Evolutionary conservation across 495 filamentous ascomycete species (phyloP).

Genomic region (Aspergillus cavernicola): DNA sequence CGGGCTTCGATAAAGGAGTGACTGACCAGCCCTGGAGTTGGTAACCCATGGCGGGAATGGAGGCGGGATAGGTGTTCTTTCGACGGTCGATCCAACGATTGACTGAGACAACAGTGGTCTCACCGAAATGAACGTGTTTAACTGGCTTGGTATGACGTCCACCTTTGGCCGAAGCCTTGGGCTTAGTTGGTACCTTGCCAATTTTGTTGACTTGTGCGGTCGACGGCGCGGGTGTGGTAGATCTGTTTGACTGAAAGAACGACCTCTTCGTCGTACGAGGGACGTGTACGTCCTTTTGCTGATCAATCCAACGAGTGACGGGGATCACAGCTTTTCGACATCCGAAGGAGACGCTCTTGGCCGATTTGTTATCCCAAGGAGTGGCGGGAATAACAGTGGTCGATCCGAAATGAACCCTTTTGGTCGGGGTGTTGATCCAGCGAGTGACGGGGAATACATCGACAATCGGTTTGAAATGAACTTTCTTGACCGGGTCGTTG

Average conservation of each 20-base stretch:
- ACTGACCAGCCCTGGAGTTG: constrained; percentile 22
- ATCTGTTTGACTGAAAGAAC: neutral
- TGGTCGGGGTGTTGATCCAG: too few relatives aligned
- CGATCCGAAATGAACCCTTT: too few relatives aligned
- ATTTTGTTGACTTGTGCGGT: neutral
- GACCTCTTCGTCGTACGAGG: neutral
- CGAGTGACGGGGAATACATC: neutral
- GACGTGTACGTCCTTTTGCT: neutral
- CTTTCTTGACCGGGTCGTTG: neutral
- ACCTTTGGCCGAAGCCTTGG: too few relatives aligned
- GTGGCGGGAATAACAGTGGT: too few relatives aligned
- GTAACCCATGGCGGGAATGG: constrained; percentile 13
- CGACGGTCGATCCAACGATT: constrained; percentile 23
- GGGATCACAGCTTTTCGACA: neutral
- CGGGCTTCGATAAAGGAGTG: constrained; percentile 16
- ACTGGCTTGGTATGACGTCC: too few relatives aligned
- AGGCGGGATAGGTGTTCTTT: constrained; percentile 15
- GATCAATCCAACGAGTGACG: constrained; percentile 1
- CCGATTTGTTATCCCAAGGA: too few relatives aligned
- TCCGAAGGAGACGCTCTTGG: too few relatives aligned
- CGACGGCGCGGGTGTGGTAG: neutral
- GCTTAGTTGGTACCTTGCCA: too few relatives aligned
- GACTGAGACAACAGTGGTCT: constrained; percentile 13
- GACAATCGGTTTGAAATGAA: neutral
- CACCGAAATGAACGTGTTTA: constrained; percentile 24